Evolutionary conservation across 106 monocot species (phyloP).

Genomic region (Chionographis japonica): DNA sequence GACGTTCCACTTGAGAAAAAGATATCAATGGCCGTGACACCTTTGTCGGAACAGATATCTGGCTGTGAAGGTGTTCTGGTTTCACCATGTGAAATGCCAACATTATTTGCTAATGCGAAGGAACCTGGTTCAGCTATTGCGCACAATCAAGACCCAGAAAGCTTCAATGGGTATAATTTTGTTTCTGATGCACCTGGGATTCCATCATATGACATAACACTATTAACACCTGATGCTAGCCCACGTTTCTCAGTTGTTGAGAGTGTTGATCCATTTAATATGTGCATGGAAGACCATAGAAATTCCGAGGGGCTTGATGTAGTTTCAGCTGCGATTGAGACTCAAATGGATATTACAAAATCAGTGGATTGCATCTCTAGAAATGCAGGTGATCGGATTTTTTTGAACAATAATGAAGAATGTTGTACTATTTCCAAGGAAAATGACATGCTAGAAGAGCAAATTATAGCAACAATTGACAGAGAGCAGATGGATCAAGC

Average conservation of each 20-base stretch:
- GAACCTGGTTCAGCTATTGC: neutral
- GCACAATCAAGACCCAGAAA: slow-evolving; percentile 1
- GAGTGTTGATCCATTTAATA: neutral
- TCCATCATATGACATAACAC: neutral
- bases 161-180: slow-evolving; percentile 2
- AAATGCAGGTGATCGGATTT: slow-evolving; percentile 9
- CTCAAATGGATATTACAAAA: slow-evolving; percentile 4
- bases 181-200: neutral
- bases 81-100: neutral
- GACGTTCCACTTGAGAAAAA: neutral
- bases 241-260: neutral
- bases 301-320: neutral
- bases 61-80: slow-evolving; percentile 8
- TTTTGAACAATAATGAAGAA: neutral
- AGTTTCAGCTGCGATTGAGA: slow-evolving; percentile 3
- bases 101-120: slow-evolving; percentile 4
- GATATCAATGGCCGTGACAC: neutral
- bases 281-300: neutral
- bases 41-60: slow-evolving; percentile 2
- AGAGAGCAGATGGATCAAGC: slow-evolving; percentile 5
- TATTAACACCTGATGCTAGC: slow-evolving; percentile 3
- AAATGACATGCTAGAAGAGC: slow-evolving; percentile 1
- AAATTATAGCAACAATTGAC: slow-evolving; percentile 5
- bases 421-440: neutral
- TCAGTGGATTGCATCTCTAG: neutral